Conservation (phyloP, 305 asterid genomes). For the Plantago lanceolata region DNA sequence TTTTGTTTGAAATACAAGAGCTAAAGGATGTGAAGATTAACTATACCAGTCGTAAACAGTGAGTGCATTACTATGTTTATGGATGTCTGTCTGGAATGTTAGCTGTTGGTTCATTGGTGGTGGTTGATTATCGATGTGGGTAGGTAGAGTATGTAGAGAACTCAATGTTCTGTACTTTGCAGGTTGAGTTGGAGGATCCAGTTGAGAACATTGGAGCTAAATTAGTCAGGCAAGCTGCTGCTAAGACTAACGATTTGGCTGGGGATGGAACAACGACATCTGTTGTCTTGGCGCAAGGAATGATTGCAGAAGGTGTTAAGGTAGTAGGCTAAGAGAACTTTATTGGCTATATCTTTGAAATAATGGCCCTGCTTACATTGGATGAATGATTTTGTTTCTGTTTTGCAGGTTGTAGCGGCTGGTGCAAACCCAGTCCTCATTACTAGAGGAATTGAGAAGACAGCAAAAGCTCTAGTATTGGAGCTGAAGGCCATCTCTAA, state of each 20-base stretch:
- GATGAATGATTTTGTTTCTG: background rate
- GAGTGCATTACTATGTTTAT: background rate
- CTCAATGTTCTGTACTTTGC: slow-evolving; percentile 5
- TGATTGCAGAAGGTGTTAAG: slow-evolving; percentile 96
- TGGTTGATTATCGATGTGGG: background rate
- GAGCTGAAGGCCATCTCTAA: slow-evolving; percentile 81
- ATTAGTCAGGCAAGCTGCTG: slow-evolving; percentile 94
- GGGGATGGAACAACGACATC: slow-evolving; percentile 99
- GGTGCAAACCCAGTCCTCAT: slow-evolving; percentile 95
- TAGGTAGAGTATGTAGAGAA: background rate
- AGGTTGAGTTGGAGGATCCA: slow-evolving; percentile 98
- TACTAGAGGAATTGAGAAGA: slow-evolving; percentile 92
- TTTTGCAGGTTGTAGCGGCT: slow-evolving; percentile 88
- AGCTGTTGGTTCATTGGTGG: background rate
- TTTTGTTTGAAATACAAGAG: background rate
- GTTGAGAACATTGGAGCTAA: slow-evolving; percentile 98
- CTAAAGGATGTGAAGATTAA: no score
- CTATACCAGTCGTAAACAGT: background rate
- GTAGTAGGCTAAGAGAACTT: slow-evolving; percentile 23
- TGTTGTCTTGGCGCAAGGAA: slow-evolving; percentile 96
- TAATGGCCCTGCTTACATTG: no score
- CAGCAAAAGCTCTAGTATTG: slow-evolving; percentile 75
- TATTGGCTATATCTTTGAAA: no score
- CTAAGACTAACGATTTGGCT: slow-evolving; percentile 95
- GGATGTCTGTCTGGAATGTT: background rate